phyloP scores from a whole-genome alignment of 768 basidiomycete genomes.

The Suillus discolor region DNA sequence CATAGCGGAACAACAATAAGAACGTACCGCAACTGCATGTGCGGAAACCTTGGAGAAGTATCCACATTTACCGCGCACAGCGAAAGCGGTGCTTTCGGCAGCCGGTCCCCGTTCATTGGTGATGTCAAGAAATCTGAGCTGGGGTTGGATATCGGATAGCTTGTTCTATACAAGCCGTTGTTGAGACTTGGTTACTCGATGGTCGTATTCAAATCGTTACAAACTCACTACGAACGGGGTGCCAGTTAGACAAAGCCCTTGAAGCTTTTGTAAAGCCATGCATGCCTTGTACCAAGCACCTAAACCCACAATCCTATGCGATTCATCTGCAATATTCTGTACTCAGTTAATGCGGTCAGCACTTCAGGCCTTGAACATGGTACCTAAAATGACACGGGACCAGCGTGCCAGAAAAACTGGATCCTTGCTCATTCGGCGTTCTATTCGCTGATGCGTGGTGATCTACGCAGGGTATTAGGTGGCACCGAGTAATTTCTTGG shows the following conservation, averaged over 20 bases:
- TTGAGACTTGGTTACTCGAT: neutral
- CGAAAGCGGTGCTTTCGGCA: neutral
- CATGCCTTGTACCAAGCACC: constrained; percentile 1
- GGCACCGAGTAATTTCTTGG: neutral
- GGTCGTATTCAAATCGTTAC: neutral
- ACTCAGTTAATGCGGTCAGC: neutral
- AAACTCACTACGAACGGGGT: neutral
- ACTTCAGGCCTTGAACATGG: neutral
- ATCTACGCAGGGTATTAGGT: neutral
- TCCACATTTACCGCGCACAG: neutral
- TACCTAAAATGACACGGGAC: neutral
- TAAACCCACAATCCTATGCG: neutral
- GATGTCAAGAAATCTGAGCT: constrained; percentile 1
- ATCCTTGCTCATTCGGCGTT: neutral
- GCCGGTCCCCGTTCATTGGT: neutral
- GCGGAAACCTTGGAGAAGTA: neutral
- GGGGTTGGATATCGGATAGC: neutral
- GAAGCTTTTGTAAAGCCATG: neutral
- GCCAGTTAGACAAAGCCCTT: neutral
- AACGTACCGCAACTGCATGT: neutral
- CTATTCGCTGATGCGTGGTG: neutral
- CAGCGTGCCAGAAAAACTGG: neutral
- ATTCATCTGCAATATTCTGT: neutral
- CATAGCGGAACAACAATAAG: neutral
- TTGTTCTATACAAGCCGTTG: neutral